A percentile compares a stretch with the other conserved stretches of the same genome.
Conservation (phyloP, 768 basidiomycete genomes). For the Mycena olivaceomarginata region DNA sequence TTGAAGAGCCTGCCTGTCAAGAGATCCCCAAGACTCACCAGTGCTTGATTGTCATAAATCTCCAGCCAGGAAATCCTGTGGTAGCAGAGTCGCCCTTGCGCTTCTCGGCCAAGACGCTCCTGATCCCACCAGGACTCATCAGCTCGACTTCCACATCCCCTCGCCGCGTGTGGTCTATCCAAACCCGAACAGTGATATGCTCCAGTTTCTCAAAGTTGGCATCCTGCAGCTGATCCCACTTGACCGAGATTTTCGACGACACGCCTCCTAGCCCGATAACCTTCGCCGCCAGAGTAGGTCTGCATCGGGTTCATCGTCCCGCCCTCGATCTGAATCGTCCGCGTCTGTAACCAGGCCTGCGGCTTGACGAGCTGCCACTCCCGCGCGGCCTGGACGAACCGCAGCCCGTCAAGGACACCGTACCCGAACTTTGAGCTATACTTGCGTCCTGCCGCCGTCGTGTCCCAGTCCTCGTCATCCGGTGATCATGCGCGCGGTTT, state of each 20-base stretch:
- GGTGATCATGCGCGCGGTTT: constrained; percentile 85
- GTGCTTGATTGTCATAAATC: constrained; percentile 98
- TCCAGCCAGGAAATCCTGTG: constrained; percentile 94
- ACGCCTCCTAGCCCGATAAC: constrained; percentile 82
- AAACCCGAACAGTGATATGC: constrained; percentile 93
- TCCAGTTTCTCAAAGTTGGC: constrained; percentile 93
- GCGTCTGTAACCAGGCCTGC: constrained; percentile 91
- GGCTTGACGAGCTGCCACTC: constrained; percentile 94
- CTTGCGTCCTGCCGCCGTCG: constrained; percentile 78
- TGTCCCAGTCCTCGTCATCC: constrained; percentile 96
- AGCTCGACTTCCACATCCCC: constrained; percentile 97
- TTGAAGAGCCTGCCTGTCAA: constrained; percentile 15
- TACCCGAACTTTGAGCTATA: constrained; percentile 96
- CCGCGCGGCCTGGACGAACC: constrained; percentile 87
- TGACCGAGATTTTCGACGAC: constrained; percentile 77
- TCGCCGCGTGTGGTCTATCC: constrained; percentile 89
- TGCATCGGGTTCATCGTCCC: constrained; percentile 75
- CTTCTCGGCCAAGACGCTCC: constrained; percentile 86
- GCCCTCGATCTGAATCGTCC: constrained; percentile 79
- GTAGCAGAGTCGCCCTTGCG: constrained; percentile 78
- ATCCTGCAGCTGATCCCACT: constrained; percentile 78
- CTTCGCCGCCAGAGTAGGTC: constrained; percentile 77
- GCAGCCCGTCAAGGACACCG: constrained; percentile 89
- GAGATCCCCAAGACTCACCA: constrained; percentile 75
- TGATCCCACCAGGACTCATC: constrained; percentile 89